These are phyloP conservation scores for Calonectria hawksworthii DNA, from an alignment of 2,329 filamentous ascomycete genomes.

Conservation along the genomic window DNA sequence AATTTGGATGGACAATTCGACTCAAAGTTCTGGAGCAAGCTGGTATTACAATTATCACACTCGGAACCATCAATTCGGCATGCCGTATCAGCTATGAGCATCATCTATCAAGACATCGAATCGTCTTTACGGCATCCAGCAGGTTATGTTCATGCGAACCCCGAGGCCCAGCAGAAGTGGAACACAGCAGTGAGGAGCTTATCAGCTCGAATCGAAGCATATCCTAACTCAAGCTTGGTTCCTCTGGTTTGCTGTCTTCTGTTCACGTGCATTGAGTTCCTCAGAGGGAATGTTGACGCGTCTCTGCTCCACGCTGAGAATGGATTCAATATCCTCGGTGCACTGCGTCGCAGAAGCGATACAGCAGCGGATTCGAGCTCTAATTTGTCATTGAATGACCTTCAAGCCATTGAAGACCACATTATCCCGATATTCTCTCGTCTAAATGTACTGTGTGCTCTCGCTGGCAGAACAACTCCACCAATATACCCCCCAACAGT, in stretches of 20 bases:
- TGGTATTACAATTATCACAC: conserved; percentile 23
- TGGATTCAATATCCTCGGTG: conserved; percentile 8
- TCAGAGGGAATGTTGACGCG: conserved; percentile 13
- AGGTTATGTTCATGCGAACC: conserved; percentile 12
- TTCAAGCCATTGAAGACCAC: conserved; percentile 18
- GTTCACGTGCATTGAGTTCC: conserved; percentile 19
- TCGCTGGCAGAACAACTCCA: conserved; percentile 6
- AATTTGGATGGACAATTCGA: conserved; percentile 13
- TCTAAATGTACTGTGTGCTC: conserved; percentile 18
- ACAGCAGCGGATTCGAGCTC: background rate
- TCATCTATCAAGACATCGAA: conserved; percentile 12
- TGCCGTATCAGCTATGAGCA: conserved; percentile 16
- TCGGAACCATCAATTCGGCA: conserved; percentile 19
- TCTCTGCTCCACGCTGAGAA: conserved; percentile 6
- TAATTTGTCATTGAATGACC: background rate
- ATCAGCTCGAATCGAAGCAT: conserved; percentile 10
- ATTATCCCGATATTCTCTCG: conserved; percentile 10
- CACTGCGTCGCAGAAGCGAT: background rate
- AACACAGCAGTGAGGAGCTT: background rate
- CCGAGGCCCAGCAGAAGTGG: conserved; percentile 3
- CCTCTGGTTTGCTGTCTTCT: conserved; percentile 19
- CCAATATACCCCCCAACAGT: background rate
- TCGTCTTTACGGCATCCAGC: conserved; percentile 12
- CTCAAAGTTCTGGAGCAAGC: conserved; percentile 18
- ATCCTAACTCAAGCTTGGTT: conserved; percentile 12